Base-by-base conservation (phyloP, 2,329 filamentous ascomycete species). In the Emericellopsis cladophorae region DNA sequence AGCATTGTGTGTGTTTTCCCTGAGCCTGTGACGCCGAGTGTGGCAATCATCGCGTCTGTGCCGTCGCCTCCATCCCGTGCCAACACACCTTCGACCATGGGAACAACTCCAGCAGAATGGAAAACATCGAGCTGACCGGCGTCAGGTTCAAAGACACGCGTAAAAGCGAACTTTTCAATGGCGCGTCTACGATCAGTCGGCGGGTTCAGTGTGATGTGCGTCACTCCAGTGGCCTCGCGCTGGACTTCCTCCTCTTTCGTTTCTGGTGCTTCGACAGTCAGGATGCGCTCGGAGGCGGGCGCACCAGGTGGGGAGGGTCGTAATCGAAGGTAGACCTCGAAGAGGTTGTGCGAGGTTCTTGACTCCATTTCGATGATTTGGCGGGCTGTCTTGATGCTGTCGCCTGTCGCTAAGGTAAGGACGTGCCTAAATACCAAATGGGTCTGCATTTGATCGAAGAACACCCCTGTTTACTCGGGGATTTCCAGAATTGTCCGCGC, bases 1-100 rank as follows among this genome's bases (percentile, higher is more conserved):
- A 98, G 74, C 45, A 96, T 95, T 1, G 92, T 98, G 59, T 98
- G 90, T 47, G 86, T 93, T 90, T 98, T 98, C 59, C 92, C 92
- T 39, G 89, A 95, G 11, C 92, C 92, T 7, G 90, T 95, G 35
- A 95, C 88, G 14, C 92, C 92, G 43, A 98, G 62, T 7, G 92
- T 96, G 24, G 92, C 92, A 41, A 98, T 67, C 42, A 96, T 65
- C 9, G 86, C 89, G 70, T 96, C 90, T 48, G 87, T 81, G 15
- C 88, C 87, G 47, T 92, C 82, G 39, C 80, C 76, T 29, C 81
- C 81, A 36, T 76, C 67, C 18, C 75, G 72, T 7, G 81, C 81
- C 34, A 98, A 57, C 4, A 95, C 88, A 16, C 86, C 87, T 51
- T 90, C 80, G 7, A 95, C 74, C 35, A 95, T 67, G 1, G 77